phyloP scores from a whole-genome alignment of 306 rosid species.

The Cucurbita ficifolia region DNA sequence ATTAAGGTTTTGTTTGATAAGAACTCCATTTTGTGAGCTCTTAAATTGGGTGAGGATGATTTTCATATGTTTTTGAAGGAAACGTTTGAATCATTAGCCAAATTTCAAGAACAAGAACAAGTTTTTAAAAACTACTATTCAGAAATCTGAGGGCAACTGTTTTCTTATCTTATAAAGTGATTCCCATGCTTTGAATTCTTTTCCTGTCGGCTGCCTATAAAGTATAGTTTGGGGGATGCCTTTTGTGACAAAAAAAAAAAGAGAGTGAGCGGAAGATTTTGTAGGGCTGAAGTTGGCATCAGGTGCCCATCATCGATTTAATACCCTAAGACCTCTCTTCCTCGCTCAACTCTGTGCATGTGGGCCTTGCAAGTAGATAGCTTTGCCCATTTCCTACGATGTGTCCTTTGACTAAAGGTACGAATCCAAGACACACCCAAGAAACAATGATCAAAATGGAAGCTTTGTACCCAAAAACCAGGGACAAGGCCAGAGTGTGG shows the following conservation, averaged over 20 bases:
- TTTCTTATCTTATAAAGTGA: background rate
- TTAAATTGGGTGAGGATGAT: too few relatives aligned
- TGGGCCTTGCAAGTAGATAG: background rate
- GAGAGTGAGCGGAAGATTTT: background rate
- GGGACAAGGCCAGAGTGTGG: background rate
- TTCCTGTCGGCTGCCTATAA: background rate
- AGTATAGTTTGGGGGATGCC: background rate
- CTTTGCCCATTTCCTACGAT: background rate
- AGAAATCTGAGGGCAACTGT: background rate
- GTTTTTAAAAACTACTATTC: background rate
- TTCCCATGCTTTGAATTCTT: background rate
- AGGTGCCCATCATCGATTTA: background rate
- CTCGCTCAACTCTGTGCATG: background rate
- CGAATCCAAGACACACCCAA: background rate
- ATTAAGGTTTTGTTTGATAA: too few relatives aligned
- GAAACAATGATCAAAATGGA: too few relatives aligned
- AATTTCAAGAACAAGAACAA: too few relatives aligned
- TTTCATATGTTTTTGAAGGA: background rate
- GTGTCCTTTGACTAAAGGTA: constrained; percentile 2
- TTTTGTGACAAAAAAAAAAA: background rate
- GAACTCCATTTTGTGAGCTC: too few relatives aligned
- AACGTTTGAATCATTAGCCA: background rate
- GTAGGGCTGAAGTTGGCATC: constrained; percentile 1
- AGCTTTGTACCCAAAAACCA: background rate
- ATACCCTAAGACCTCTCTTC: background rate